A percentile compares a stretch with the other conserved stretches of the same genome.
Evolutionary conservation across 2,329 filamentous ascomycete species (phyloP).

Genomic region (Botrytis galanthina): DNA sequence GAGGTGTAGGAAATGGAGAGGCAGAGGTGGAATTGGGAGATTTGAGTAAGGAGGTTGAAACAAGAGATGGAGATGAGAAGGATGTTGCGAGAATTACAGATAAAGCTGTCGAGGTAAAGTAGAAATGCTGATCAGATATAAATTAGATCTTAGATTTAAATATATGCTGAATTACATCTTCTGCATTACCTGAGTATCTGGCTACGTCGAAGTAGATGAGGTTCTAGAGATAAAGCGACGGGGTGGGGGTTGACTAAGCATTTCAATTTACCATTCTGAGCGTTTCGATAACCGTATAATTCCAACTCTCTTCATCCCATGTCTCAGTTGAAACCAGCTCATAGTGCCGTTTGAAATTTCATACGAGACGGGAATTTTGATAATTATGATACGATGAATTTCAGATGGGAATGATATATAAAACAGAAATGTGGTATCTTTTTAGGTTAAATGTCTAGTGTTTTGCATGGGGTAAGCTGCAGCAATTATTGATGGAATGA

Average conservation of each 20-base stretch:
- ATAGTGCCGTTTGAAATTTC: not conserved
- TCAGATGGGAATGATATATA: not conserved
- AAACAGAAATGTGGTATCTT: not conserved
- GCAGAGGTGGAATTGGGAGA: not conserved
- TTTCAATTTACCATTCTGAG: not conserved
- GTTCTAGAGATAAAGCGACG: not conserved
- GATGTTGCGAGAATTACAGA: not conserved
- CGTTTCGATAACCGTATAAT: not conserved
- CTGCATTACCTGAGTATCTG: not conserved
- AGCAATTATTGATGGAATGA: not conserved
- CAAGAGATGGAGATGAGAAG: not conserved
- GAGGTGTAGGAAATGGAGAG: not conserved
- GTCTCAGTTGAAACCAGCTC: not conserved
- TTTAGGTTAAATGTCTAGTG: not conserved
- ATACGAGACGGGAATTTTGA: not conserved
- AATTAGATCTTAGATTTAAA: not conserved
- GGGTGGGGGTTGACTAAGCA: not conserved
- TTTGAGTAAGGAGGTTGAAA: not conserved
- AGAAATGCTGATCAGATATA: not conserved
- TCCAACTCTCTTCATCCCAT: not conserved
- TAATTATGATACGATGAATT: too few species aligned
- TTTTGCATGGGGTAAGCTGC: constrained; percentile 1
- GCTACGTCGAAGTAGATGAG: not conserved
- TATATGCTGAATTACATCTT: not conserved
- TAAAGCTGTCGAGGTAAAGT: not conserved